These are phyloP conservation scores for Pyrenochaeta sp. DNA, from an alignment of 2,329 filamentous ascomycete species.

Conservation along the genomic window DNA sequence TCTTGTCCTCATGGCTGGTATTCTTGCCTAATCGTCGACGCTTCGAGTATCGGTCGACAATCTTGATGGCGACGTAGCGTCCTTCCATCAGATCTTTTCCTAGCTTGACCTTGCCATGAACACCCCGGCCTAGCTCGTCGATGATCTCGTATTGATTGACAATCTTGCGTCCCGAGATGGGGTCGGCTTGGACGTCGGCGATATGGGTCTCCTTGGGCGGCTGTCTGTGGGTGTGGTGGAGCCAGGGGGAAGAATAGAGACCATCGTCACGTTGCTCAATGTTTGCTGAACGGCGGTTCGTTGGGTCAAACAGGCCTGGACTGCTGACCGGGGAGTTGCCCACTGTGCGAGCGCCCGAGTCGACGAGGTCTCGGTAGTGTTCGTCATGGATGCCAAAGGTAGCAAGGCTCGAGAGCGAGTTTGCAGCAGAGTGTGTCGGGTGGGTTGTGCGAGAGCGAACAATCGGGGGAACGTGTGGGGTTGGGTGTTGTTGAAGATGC, in stretches of 20 bases:
- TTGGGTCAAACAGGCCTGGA: constrained; percentile 56
- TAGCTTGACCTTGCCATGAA: constrained; percentile 97
- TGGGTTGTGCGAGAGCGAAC: constrained; percentile 53
- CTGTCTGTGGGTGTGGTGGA: constrained; percentile 58
- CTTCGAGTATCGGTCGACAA: constrained; percentile 95
- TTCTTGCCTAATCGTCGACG: constrained; percentile 83
- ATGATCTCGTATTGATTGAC: constrained; percentile 99
- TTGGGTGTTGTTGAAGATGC: constrained; percentile 55
- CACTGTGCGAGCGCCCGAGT: constrained; percentile 51
- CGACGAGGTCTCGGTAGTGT: constrained; percentile 42
- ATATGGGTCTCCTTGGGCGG: constrained; percentile 76
- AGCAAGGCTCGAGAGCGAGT: constrained; percentile 50
- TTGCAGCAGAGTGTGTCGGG: constrained; percentile 48
- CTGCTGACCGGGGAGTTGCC: constrained; percentile 57
- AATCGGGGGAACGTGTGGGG: constrained; percentile 44
- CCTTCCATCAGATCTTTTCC: constrained; percentile 79
- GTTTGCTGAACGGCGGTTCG: constrained; percentile 39
- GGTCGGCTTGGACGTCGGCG: constrained; percentile 88
- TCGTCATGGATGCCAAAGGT: constrained; percentile 48
- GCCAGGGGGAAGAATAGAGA: constrained; percentile 58
- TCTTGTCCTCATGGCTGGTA: constrained; percentile 77
- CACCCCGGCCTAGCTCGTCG: constrained; percentile 92
- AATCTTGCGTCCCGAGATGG: constrained; percentile 87
- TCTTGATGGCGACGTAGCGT: constrained; percentile 94
- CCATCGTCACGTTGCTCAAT: constrained; percentile 43